phyloP scores from a whole-genome alignment of 2,329 filamentous ascomycete species.

The Nigrospora sphaerica region DNA sequence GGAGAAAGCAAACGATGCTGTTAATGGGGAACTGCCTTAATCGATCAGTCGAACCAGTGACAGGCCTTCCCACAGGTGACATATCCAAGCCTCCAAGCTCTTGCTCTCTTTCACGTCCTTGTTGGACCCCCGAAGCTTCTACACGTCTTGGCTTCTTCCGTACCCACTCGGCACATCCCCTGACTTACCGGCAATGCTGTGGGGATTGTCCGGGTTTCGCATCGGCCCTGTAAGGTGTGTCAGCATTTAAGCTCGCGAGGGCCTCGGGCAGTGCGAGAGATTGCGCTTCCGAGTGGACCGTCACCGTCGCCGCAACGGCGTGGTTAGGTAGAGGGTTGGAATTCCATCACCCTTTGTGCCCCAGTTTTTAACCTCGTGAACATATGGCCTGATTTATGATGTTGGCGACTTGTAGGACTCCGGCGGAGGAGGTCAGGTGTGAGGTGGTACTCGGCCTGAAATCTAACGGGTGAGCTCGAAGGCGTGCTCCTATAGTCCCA shows the following conservation, averaged over 20 bases:
- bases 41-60: constrained; percentile 29
- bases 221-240: constrained; percentile 6
- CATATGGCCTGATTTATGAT: background rate
- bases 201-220: constrained; percentile 29
- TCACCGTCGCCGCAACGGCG: constrained; percentile 15
- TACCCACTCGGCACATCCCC: constrained; percentile 7
- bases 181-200: background rate
- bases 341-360: constrained; percentile 16
- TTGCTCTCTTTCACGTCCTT: constrained; percentile 19
- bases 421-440: constrained; percentile 1
- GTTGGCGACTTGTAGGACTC: constrained; percentile 2
- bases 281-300: constrained; percentile 19
- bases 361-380: too few species aligned
- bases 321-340: constrained; percentile 22
- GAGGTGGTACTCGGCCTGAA: background rate
- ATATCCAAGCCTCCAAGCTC: constrained; percentile 30
- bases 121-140: constrained; percentile 27
- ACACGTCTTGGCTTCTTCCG: constrained; percentile 13
- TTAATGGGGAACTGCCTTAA: constrained; percentile 7
- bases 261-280: constrained; percentile 20
- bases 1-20: too few species aligned
- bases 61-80: constrained; percentile 36
- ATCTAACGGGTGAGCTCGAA: background rate
- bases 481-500: background rate
- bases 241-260: constrained; percentile 19